phyloP scores from a whole-genome alignment of 2,329 filamentous ascomycete species.

The Elsinoe arachidis region DNA sequence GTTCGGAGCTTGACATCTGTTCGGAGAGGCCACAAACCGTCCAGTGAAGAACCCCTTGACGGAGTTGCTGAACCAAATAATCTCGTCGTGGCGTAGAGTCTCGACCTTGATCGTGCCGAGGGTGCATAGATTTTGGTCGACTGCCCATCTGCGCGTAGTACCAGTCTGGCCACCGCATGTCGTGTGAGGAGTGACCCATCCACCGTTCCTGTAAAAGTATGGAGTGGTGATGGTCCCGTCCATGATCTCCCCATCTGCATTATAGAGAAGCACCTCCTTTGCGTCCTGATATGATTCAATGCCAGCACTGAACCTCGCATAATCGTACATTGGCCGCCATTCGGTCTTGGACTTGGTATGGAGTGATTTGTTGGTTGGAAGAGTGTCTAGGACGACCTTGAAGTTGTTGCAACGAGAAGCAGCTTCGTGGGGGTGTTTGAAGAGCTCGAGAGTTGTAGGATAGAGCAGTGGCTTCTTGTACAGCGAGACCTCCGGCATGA shows the following conservation, averaged over 20 bases:
- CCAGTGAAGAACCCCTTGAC: constrained; percentile 60
- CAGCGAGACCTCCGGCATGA: constrained; percentile 32
- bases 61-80: constrained; percentile 83
- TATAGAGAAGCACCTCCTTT: constrained; percentile 71
- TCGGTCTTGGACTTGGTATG: constrained; percentile 86
- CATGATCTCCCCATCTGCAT: constrained; percentile 59
- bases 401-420: constrained; percentile 23
- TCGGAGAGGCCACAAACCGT: constrained; percentile 16
- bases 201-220: constrained; percentile 64
- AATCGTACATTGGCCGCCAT: constrained; percentile 60
- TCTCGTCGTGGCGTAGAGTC: constrained; percentile 61
- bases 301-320: constrained; percentile 57
- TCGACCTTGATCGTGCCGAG: constrained; percentile 54
- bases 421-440: constrained; percentile 19
- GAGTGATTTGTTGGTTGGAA: constrained; percentile 44
- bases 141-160: constrained; percentile 73
- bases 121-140: constrained; percentile 57
- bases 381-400: constrained; percentile 44
- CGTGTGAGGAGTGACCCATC: constrained; percentile 70
- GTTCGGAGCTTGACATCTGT: constrained; percentile 13
- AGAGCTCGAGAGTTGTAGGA: constrained; percentile 45
- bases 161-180: constrained; percentile 70
- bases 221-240: constrained; percentile 73
- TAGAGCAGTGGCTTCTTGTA: constrained; percentile 45
- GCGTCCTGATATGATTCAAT: constrained; percentile 31